phyloP scores from a whole-genome alignment of 192 early-diverging fungal species.

The Tieghemiomyces parasiticus region DNA sequence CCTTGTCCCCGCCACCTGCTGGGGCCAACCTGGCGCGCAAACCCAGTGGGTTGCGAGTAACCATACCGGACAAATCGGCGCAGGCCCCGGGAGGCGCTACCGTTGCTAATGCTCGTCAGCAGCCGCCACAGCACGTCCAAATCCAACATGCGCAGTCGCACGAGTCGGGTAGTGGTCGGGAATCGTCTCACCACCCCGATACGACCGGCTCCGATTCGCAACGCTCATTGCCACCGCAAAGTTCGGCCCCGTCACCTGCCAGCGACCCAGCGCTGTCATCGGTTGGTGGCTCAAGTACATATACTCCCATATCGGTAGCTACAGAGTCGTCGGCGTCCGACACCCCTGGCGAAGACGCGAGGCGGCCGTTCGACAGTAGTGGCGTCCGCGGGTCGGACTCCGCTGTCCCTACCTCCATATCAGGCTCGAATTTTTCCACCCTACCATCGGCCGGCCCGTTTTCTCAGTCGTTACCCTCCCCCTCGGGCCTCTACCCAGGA shows the following conservation, averaged over 20 bases:
- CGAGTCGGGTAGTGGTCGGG: neutral
- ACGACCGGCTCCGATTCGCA: neutral
- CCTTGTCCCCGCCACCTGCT: neutral
- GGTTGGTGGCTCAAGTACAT: too few species aligned
- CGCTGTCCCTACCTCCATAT: neutral
- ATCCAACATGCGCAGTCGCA: neutral
- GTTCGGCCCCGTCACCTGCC: neutral
- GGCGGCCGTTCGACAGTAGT: neutral
- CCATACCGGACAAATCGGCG: conserved; percentile 3
- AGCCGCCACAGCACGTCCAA: neutral
- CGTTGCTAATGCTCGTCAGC: neutral
- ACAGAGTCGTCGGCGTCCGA: neutral
- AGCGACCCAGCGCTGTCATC: too few species aligned
- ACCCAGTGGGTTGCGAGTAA: conserved; percentile 7
- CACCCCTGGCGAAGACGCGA: neutral
- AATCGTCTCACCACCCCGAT: neutral
- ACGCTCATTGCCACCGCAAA: neutral
- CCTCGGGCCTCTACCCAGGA: conserved; percentile 58
- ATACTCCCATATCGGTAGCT: too few species aligned
- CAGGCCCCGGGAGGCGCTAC: neutral
- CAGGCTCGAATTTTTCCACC: neutral
- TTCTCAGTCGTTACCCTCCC: conserved; percentile 53
- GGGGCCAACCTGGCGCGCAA: neutral
- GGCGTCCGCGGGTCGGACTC: neutral
- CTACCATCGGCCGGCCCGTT: neutral